Base-by-base conservation (phyloP, 768 basidiomycete genomes). In the Leucosporidium yakuticum region DNA sequence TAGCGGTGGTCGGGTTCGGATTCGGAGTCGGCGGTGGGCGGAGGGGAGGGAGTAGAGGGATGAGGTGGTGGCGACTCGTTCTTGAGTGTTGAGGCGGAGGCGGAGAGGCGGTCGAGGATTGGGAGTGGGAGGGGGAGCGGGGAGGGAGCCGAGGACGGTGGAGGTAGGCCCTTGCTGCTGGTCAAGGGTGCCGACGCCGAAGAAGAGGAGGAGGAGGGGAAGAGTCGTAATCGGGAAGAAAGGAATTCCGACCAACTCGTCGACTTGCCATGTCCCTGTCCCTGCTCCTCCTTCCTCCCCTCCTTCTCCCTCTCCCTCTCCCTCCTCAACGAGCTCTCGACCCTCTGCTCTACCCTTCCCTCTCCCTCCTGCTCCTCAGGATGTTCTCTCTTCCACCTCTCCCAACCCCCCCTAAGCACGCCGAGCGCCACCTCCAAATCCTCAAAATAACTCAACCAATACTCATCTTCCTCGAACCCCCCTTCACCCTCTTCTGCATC, bases 361-460 rank as follows among this genome's bases (percentile, higher is more conserved):
- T 39, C 44, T 23, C n/a, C 25, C 36, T 57, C 68, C n/a, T 51
- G 63, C 48, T 65, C 53, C 6, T 55, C 60, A 23, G 60, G 23
- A 14, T 27, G 20, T 17, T 5, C 50, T 2, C 56, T 32, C 56
- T 58, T 58, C 56, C 25, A 51, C 50, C 50, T 51, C 21, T 51
- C 25, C 50, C 21, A 51, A 14, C 23, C 86, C 69, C 86, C 85
- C 36, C 89, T 86, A 67, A 98, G 93, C 77, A 88, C 85, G 51
- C 88, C 87, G 64, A 94, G 81, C 2, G 91, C 90, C 47, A 78
- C 82, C 11, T 87, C 82, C 48, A 91, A 83, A 78, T 94, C 85
- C 72, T 86, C 86, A 78, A 97, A 96, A 78, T 96, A 97, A 20
- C 94, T 91, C 76, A 89, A 78, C 1, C 87, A 85, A 75, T 87